These are phyloP conservation scores for Blumeria hordei DNA, from an alignment of 2,329 filamentous ascomycete species.

Conservation along the genomic window DNA sequence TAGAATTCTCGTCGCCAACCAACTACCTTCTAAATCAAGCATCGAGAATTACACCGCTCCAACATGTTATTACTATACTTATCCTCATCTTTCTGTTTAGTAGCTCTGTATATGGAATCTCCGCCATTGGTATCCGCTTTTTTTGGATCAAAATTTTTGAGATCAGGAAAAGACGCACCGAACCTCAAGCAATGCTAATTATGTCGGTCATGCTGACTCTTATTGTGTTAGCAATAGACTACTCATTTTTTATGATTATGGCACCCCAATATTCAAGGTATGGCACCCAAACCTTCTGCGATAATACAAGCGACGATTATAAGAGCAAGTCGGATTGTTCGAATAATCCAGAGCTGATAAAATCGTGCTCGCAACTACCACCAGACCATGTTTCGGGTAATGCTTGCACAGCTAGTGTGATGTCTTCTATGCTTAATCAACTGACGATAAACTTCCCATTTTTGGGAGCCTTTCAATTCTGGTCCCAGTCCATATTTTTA, in stretches of 20 bases:
- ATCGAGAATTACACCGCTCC: slow-evolving; percentile 65
- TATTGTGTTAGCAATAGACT: slow-evolving; percentile 79
- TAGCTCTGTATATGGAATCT: slow-evolving; percentile 67
- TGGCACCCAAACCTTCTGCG: slow-evolving; percentile 84
- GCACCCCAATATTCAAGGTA: slow-evolving; percentile 89
- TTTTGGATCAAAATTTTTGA: slow-evolving; percentile 86
- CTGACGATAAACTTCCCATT: slow-evolving; percentile 87
- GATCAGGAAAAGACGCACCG: slow-evolving; percentile 69
- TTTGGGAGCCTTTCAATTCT: slow-evolving; percentile 82
- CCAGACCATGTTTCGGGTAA: slow-evolving; percentile 45
- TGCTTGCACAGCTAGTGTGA: slow-evolving; percentile 76
- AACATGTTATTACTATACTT: slow-evolving; percentile 74
- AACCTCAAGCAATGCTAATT: slow-evolving; percentile 75
- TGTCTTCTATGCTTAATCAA: slow-evolving; percentile 81
- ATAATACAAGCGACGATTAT: slow-evolving; percentile 32
- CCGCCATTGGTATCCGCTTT: slow-evolving; percentile 77
- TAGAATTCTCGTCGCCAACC: slow-evolving; percentile 84
- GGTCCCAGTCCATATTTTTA: slow-evolving; percentile 85
- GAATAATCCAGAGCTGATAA: slow-evolving; percentile 44
- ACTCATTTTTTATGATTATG: slow-evolving; percentile 76
- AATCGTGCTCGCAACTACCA: slow-evolving; percentile 57
- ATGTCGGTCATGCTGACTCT: slow-evolving; percentile 78
- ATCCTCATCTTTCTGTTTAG: slow-evolving; percentile 72
- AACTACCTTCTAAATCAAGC: slow-evolving; percentile 74
- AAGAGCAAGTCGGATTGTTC: slow-evolving; percentile 54